Percentiles rank a stretch among this genome's conserved stretches.
Evolutionary conservation across 371 early-diverging fungal genomes (phyloP).

Genomic region (Coemansia sp.): DNA sequence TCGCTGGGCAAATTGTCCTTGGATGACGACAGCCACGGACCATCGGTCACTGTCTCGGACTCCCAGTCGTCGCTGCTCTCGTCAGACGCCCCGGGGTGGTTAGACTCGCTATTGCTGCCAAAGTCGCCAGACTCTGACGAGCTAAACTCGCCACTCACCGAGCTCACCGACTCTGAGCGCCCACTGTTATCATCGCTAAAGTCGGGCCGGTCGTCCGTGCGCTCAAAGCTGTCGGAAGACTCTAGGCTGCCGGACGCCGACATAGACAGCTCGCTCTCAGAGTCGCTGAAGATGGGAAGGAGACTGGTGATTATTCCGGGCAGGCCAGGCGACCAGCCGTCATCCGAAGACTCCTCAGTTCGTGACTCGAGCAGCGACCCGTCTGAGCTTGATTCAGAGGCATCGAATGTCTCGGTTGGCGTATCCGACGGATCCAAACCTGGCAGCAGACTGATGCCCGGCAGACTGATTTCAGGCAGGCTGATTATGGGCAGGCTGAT

Average conservation of each 20-base stretch:
- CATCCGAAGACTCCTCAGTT: slow-evolving; percentile 3
- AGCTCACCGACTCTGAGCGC: background rate
- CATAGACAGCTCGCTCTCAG: background rate
- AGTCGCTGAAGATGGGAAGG: background rate
- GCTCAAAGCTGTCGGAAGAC: background rate
- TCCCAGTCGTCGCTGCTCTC: slow-evolving; percentile 3
- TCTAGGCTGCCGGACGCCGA: too few species aligned
- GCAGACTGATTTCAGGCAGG: background rate
- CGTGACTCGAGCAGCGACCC: slow-evolving; percentile 1
- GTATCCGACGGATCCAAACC: background rate
- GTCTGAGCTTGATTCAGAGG: background rate
- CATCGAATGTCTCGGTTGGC: background rate
- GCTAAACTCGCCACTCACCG: too few species aligned
- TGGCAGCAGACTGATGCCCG: background rate
- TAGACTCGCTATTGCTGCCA: background rate
- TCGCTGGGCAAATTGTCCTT: slow-evolving; percentile 1
- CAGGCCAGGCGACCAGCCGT: background rate
- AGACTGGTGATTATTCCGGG: background rate
- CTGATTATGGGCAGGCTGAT: background rate
- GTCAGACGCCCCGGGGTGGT: background rate
- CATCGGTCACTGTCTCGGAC: slow-evolving; percentile 5
- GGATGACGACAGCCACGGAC: background rate
- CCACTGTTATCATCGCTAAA: background rate
- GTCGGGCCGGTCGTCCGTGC: background rate
- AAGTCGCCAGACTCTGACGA: background rate